Base-by-base conservation (phyloP, 2,329 filamentous ascomycete genomes). In the Ilyonectria robusta region DNA sequence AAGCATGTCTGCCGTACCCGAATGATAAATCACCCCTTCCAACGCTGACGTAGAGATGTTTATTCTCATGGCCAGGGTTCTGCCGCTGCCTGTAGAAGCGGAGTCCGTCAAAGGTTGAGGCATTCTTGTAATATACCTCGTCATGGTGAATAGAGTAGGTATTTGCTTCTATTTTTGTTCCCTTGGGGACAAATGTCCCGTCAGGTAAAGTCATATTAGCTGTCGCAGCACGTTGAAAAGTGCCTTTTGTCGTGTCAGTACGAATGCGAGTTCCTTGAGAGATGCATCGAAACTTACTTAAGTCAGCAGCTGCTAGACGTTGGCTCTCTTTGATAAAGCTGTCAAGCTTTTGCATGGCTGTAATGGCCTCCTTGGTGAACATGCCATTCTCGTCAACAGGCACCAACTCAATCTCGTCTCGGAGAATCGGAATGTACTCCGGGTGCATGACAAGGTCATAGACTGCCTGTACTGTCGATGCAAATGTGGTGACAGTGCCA, bases 311-410 rank as follows among this genome's bases (percentile, higher is more conserved):
- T 6, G 29, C n/a, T 9, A 58, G 42, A 9, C 55, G 55, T 19
- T 58, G 55, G 7, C 55, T 58, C 42, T 58, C 54, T 13, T 57
- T 57, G 23, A 57, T 57, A 13, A 57, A 57, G 17, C 42, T 58
- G 42, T 58, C 42, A 15, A 58, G 29, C 29, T 58, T 58, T n/a
- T 58, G 26, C 42, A 58, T 23, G 9, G 42, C 55, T 48, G 55
- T 2, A 35, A 58, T 58, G 2, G 55, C 26, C 1, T 58, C 55
- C 21, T 48, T 58, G 4, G 29, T 48, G 19, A 58, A 48, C 42
- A 58, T 58, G n/a, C 55, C 55, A 23, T 48, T 4, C 2, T 35
- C 42, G 17, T 37, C 55, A 2, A 58, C 26, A 26, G 55, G 37
- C 5, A 58, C 26, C 11, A 26, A 48, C 8, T 58, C 55, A 37